Evolutionary conservation across 1,284 basidiomycete genomes (phyloP).

Genomic region (Sutorius eximius): DNA sequence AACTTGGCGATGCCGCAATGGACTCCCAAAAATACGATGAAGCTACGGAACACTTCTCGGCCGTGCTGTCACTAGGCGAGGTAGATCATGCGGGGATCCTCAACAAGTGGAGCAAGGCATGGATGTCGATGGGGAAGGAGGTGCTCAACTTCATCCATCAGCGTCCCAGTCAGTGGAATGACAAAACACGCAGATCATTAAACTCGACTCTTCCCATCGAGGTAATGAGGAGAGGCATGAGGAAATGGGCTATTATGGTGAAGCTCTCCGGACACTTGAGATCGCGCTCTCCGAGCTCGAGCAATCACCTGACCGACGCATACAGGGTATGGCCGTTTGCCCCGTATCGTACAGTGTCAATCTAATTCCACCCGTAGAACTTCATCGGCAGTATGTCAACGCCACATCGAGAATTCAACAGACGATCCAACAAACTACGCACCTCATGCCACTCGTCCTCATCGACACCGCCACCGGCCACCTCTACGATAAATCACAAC

Average conservation of each 20-base stretch:
- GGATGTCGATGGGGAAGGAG: background rate
- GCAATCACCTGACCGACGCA: background rate
- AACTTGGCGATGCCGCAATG: background rate
- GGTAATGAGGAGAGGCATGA: background rate
- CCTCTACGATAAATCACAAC: conserved; percentile 3
- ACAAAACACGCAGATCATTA: background rate
- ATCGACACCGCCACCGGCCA: conserved; percentile 6
- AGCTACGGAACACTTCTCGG: background rate
- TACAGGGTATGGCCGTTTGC: background rate
- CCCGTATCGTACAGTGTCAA: background rate
- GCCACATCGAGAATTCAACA: background rate
- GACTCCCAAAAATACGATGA: background rate
- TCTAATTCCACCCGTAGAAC: background rate
- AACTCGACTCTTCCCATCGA: background rate
- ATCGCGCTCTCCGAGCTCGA: background rate
- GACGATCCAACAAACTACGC: background rate
- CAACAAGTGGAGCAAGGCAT: background rate
- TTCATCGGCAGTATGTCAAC: background rate
- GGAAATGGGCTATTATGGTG: background rate
- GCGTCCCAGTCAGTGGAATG: background rate
- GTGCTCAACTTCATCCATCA: background rate
- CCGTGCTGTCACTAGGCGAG: background rate
- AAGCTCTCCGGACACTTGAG: background rate
- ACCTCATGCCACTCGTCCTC: conserved; percentile 1
- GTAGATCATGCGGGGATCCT: background rate